Base-by-base conservation (phyloP, 768 basidiomycete genomes). In the Naganishia vaughanmartiniae region DNA sequence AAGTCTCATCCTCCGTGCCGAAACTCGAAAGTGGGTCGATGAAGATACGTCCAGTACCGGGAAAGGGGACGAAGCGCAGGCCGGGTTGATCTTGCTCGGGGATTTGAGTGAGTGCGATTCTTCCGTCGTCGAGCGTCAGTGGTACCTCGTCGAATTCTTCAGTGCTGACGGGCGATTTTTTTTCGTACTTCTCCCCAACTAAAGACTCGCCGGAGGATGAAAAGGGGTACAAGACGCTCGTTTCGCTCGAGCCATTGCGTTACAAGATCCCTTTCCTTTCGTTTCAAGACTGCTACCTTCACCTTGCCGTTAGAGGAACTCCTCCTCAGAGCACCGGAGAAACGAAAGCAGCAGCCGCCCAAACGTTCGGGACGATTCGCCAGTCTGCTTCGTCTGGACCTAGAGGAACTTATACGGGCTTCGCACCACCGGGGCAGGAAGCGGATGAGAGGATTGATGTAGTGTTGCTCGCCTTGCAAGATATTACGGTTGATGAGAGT, bases 121-220 rank as follows among this genome's bases (percentile, higher is more conserved):
- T 12, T 28, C 24, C 7, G 42, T 15, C 14, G 15, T 15, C 42
- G 14, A 42, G 42, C 42, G 42, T 42, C 14, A 7, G 42, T 15
- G 42, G 15, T 15, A 2, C 42, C 2, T 42, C 17, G 17, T 42
- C 34, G 12, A 36, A 36, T 36, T 12, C 6, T 36, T 73, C 55
- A 45, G 30, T 54, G 54, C 19, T 54, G 24, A 46, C 17, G 26
- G 15, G 30, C 51, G 51, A n/a, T 12, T 12, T 36, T 36, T 36
- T 63, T 33, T 42, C 34, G n/a, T 19, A 28, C 65, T 46, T 21
- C 57, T 46, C 33, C 12, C 24, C 51, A 24, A 30, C 39, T n/a
- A 42, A 51, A 79, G 78, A 82, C 66, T 81, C 81, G 12, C 78
- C 78, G 14, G 72, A 75, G 0, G 66, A 76, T 28, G 81, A 81